These are phyloP conservation scores for Aspergillus sclerotialis DNA, from an alignment of 2,329 filamentous ascomycete species.

Conservation along the genomic window DNA sequence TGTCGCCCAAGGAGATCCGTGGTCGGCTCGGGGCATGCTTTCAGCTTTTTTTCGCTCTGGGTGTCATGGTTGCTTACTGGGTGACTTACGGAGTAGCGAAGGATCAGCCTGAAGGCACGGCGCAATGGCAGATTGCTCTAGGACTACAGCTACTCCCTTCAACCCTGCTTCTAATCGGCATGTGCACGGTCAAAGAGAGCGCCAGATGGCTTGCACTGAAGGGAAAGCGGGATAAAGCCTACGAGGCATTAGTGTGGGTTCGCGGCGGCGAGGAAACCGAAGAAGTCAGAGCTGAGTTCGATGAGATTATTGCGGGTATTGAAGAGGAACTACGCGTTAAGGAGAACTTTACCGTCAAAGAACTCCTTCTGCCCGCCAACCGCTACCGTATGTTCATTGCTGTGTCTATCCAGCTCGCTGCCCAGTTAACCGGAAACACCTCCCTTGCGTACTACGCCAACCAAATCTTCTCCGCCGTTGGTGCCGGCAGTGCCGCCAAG, in stretches of 20 bases:
- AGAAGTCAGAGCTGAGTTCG: slow-evolving; percentile 27
- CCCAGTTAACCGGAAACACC: slow-evolving; percentile 46
- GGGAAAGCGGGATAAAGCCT: slow-evolving; percentile 40
- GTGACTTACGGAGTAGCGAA: slow-evolving; percentile 43
- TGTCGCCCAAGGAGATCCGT: slow-evolving; percentile 35
- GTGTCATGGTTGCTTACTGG: slow-evolving; percentile 36
- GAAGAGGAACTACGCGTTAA: slow-evolving; percentile 41
- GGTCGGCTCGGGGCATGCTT: slow-evolving; percentile 34
- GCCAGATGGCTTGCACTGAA: slow-evolving; percentile 42
- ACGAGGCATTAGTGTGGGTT: slow-evolving; percentile 45
- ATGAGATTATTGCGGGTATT: slow-evolving; percentile 38
- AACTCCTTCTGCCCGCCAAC: slow-evolving; percentile 42
- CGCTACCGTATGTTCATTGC: slow-evolving; percentile 43
- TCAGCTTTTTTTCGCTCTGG: slow-evolving; percentile 32
- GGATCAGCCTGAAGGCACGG: slow-evolving; percentile 31
- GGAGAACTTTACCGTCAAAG: slow-evolving; percentile 42
- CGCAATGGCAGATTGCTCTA: slow-evolving; percentile 47
- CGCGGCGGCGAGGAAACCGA: slow-evolving; percentile 39
- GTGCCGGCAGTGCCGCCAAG: slow-evolving; percentile 41
- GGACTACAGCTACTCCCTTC: slow-evolving; percentile 43
- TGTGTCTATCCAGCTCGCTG: slow-evolving; percentile 45
- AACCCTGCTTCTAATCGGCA: slow-evolving; percentile 41
- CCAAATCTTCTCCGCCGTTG: slow-evolving; percentile 46
- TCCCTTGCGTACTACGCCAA: slow-evolving; percentile 47
- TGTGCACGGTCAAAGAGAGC: slow-evolving; percentile 45